These are phyloP conservation scores for Phytophthora multivora DNA, from an alignment of 352 stramenopile genomes.

Conservation along the genomic window DNA sequence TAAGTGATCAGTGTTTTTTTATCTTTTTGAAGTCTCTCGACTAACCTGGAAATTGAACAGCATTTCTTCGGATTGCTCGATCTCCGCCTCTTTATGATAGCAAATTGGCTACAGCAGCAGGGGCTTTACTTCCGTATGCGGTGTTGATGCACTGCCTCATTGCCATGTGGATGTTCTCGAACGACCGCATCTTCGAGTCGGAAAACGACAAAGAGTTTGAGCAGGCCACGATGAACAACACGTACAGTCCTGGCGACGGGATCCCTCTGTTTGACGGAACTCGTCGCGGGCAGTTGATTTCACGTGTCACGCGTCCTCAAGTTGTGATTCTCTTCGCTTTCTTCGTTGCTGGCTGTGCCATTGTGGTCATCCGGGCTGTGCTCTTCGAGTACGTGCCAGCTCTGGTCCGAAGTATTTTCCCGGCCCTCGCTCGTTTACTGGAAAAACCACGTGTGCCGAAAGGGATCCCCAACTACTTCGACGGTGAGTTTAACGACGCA, in stretches of 20 bases:
- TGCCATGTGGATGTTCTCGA: slow-evolving; percentile 89
- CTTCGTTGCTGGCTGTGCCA: slow-evolving; percentile 51
- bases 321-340: slow-evolving; percentile 82
- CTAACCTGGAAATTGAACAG: slow-evolving; percentile 12
- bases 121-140: slow-evolving; percentile 71
- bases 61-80: slow-evolving; percentile 72
- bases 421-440: slow-evolving; percentile 54
- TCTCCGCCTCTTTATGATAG: slow-evolving; percentile 76
- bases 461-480: slow-evolving; percentile 85
- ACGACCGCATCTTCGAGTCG: slow-evolving; percentile 82
- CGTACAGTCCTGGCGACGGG: slow-evolving; percentile 41
- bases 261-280: slow-evolving; percentile 61
- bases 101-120: slow-evolving; percentile 63
- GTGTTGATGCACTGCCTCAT: slow-evolving; percentile 76
- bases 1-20: slow-evolving; percentile 20
- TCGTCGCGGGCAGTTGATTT: slow-evolving; percentile 53
- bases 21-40: neutral
- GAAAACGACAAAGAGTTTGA: slow-evolving; percentile 27
- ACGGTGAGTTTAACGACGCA: slow-evolving; percentile 36
- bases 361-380: slow-evolving; percentile 60
- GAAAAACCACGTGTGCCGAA: slow-evolving; percentile 63
- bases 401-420: slow-evolving; percentile 58
- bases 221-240: slow-evolving; percentile 13
- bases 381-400: slow-evolving; percentile 78
- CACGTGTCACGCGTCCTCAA: slow-evolving; percentile 66